Conservation (phyloP, 2,329 filamentous ascomycete species). For the Coleophoma cylindrospora region DNA sequence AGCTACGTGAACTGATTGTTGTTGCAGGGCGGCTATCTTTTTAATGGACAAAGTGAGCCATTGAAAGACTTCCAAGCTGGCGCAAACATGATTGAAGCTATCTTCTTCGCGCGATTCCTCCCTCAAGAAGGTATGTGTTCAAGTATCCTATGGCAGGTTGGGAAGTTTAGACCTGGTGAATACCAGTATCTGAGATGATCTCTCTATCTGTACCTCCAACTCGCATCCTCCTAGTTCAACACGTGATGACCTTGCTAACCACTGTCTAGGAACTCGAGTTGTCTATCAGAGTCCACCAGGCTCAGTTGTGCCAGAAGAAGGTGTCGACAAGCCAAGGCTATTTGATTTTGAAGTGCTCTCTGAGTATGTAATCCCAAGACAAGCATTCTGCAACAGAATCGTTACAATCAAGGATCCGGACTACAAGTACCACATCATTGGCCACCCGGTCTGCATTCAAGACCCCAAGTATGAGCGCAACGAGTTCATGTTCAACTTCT, state of each 20-base stretch:
- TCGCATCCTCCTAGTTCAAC: no score
- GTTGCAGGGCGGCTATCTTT: no score
- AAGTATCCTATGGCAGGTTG: no score
- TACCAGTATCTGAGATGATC: no score
- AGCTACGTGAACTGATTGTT: no score
- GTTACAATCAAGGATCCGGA: slow-evolving; percentile 72
- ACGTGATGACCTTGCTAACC: background rate
- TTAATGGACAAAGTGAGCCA: no score
- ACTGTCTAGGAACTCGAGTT: slow-evolving; percentile 49
- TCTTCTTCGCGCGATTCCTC: slow-evolving; percentile 67
- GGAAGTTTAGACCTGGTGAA: no score
- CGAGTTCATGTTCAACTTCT: slow-evolving; percentile 98
- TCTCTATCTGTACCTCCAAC: background rate
- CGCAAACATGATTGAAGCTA: slow-evolving; percentile 58
- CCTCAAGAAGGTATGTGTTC: slow-evolving; percentile 51
- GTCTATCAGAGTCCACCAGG: slow-evolving; percentile 58
- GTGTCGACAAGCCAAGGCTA: slow-evolving; percentile 52
- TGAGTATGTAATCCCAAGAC: slow-evolving; percentile 89
- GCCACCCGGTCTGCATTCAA: slow-evolving; percentile 84
- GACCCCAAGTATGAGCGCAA: slow-evolving; percentile 81
- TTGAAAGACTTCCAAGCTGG: no score
- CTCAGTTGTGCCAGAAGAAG: slow-evolving; percentile 49
- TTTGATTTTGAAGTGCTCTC: slow-evolving; percentile 83
- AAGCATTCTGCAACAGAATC: slow-evolving; percentile 91
- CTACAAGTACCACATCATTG: slow-evolving; percentile 70